These are phyloP conservation scores for Thermomucor indicae-seudaticae DNA, from an alignment of 371 early-diverging fungal species.

Conservation along the genomic window DNA sequence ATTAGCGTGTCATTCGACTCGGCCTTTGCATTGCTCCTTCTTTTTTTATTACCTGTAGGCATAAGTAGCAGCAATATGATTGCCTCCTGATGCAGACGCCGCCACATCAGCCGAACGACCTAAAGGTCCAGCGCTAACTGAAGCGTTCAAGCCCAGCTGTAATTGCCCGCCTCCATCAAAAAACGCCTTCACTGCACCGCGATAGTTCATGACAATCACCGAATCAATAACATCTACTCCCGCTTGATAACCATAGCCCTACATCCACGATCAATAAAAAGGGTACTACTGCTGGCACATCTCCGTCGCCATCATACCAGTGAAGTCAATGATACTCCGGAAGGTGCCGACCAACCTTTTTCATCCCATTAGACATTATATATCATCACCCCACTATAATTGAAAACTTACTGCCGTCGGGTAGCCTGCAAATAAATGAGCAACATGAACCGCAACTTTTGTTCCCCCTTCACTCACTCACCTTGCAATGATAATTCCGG, in stretches of 20 bases:
- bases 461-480: conserved; percentile 3
- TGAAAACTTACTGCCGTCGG: conserved; percentile 35
- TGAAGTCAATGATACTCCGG: conserved; percentile 34
- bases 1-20: neutral
- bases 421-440: conserved; percentile 13
- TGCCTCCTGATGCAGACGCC: conserved; percentile 18
- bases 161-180: conserved; percentile 38
- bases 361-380: neutral
- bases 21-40: neutral
- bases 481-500: conserved; percentile 41
- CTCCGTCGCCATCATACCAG: conserved; percentile 13
- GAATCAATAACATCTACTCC: conserved; percentile 39
- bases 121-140: conserved; percentile 32
- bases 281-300: conserved; percentile 1
- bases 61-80: conserved; percentile 36
- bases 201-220: conserved; percentile 39
- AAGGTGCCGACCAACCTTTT: conserved; percentile 42
- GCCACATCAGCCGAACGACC: conserved; percentile 30
- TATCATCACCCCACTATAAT: neutral
- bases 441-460: neutral
- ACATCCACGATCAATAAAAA: neutral
- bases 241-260: conserved; percentile 34
- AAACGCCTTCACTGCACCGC: conserved; percentile 38
- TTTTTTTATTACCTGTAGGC: conserved; percentile 21
- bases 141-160: conserved; percentile 30